These are phyloP conservation scores for Prototheca wickerhamii DNA, from an alignment of 163 green algal genomes.

Conservation along the genomic window DNA sequence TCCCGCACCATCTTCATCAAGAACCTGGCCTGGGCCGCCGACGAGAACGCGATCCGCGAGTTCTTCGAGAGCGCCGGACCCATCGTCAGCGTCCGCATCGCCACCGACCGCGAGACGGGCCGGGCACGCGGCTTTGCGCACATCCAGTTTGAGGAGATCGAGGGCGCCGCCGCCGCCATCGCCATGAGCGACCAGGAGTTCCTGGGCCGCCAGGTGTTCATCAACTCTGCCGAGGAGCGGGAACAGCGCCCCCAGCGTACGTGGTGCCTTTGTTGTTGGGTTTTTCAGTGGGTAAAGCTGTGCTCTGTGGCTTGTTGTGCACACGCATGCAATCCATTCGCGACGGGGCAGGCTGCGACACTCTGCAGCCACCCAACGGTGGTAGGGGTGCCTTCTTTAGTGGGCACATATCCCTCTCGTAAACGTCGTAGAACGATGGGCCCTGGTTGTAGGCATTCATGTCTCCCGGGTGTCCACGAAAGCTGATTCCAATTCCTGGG, in stretches of 20 bases:
- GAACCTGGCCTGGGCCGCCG: slow-evolving; percentile 70
- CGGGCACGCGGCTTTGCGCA: slow-evolving; percentile 76
- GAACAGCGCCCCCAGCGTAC: slow-evolving; percentile 17
- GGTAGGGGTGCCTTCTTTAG: slow-evolving; percentile 1
- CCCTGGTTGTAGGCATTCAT: slow-evolving; percentile 25
- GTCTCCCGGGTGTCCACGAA: slow-evolving; percentile 22
- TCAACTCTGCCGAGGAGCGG: slow-evolving; percentile 55
- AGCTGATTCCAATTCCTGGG: slow-evolving; percentile 57
- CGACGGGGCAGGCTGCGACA: background rate
- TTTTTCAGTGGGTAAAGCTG: background rate
- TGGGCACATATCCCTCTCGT: slow-evolving; percentile 37
- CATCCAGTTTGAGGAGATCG: slow-evolving; percentile 69
- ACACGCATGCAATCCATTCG: too few relatives aligned
- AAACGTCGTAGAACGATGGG: slow-evolving; percentile 42
- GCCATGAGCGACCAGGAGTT: slow-evolving; percentile 49
- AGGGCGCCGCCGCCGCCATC: slow-evolving; percentile 56
- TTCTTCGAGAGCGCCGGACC: slow-evolving; percentile 67
- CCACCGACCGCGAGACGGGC: slow-evolving; percentile 42
- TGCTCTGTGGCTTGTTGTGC: background rate
- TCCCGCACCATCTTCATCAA: slow-evolving; percentile 74
- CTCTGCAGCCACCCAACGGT: background rate
- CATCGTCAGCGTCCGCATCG: slow-evolving; percentile 52
- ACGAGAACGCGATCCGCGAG: slow-evolving; percentile 41
- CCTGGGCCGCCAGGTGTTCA: slow-evolving; percentile 60
- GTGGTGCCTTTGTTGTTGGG: background rate